Evolutionary conservation across 2,329 filamentous ascomycete species (phyloP).

Genomic region (Graphilbum sp.): DNA sequence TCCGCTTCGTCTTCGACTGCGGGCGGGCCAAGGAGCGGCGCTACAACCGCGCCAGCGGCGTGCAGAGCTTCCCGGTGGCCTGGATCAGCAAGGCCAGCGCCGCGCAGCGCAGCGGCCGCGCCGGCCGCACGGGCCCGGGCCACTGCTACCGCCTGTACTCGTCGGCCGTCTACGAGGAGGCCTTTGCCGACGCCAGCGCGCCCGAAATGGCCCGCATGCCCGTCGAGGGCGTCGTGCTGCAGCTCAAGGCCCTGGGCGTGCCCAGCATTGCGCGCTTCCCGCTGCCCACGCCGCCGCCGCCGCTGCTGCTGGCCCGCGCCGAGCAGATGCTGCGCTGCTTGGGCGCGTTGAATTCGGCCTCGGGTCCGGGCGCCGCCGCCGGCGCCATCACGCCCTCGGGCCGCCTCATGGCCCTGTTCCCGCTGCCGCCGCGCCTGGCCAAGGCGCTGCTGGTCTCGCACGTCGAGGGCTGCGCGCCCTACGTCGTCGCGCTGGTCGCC

Average conservation of each 20-base stretch:
- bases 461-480: slow-evolving; percentile 64
- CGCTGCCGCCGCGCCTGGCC: slow-evolving; percentile 76
- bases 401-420: slow-evolving; percentile 71
- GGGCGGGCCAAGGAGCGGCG: slow-evolving; percentile 84
- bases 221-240: slow-evolving; percentile 80
- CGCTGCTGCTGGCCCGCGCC: slow-evolving; percentile 59
- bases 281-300: slow-evolving; percentile 80
- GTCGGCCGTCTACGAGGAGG: slow-evolving; percentile 80
- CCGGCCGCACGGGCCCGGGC: slow-evolving; percentile 84
- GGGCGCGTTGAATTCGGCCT: too few species aligned
- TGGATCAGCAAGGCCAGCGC: slow-evolving; percentile 98
- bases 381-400: slow-evolving; percentile 69
- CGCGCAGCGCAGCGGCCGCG: slow-evolving; percentile 79
- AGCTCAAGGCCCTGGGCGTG: slow-evolving; percentile 88
- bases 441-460: slow-evolving; percentile 85
- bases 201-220: slow-evolving; percentile 85
- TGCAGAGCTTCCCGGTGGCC: slow-evolving; percentile 86
- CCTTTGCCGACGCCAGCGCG: slow-evolving; percentile 71
- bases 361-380: slow-evolving; percentile 43
- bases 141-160: slow-evolving; percentile 94
- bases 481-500: slow-evolving; percentile 77
- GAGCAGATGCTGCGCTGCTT: slow-evolving; percentile 79
- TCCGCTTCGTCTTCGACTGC: slow-evolving; percentile 90
- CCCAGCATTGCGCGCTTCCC: slow-evolving; percentile 87
- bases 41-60: slow-evolving; percentile 74